Base-by-base conservation (phyloP, 768 basidiomycete species). In the Gymnopilus dilepis region DNA sequence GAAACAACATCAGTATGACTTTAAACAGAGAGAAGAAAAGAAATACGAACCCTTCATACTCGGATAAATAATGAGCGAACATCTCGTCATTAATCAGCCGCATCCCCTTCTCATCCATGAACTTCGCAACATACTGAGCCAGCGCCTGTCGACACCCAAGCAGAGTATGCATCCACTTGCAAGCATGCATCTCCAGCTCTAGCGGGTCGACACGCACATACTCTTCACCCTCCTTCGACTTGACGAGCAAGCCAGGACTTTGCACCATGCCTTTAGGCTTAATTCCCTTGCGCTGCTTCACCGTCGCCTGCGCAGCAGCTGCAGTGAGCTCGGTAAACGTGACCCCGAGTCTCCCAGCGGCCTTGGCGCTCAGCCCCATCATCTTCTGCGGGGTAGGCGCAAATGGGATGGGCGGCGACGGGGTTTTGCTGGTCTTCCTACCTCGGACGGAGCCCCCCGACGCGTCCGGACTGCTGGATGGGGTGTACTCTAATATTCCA, bases 121-220 rank as follows among this genome's bases (percentile, higher is more conserved):
- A 76, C 7, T 69, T 66, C 6, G 68, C 66, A n/a, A 88, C 68
- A 68, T 76, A 86, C 45, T 84, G 84, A 6, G 65, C 69, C 9
- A 92, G 74, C 4, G 89, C 87, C 34, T 78, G 77, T 67, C 85
- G 84, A 68, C 85, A 88, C 30, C 84, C 84, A 24, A 92, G 76
- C 2, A 92, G 70, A 6, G 80, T 80, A 68, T 92, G 87, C 51
- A 91, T 74, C 68, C 87, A 80, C 73, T 86, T 89, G 74, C 86
- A 87, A n/a, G 85, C 80, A 67, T 91, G 87, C 86, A 89, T 86
- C 75, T 92, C 90, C 33, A 92, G 76, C 69, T 90, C 89, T 3
- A 72, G 68, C 22, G 89, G 80, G 0, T 78, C 58, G 65, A 88
- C 75, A 1, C 87, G 82, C 47, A 91, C 76, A 70, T 88, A 89